A percentile compares a stretch with the other conserved stretches of the same genome.
These are phyloP conservation scores for Nicotiana noctiflora DNA, from an alignment of 257 asterid genomes.

Conservation along the genomic window DNA sequence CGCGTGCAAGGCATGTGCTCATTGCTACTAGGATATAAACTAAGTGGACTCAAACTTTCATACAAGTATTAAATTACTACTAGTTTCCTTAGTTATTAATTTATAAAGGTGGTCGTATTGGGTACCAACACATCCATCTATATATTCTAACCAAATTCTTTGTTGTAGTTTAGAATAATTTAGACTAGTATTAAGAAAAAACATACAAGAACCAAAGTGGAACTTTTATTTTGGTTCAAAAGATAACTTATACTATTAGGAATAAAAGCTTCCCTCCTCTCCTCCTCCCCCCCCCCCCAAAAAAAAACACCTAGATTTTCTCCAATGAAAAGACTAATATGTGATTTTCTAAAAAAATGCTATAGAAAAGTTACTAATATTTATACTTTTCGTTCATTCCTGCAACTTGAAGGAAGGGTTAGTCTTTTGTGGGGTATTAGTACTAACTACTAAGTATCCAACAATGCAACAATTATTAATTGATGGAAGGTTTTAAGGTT, in stretches of 20 bases:
- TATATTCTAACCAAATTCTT: slow-evolving; percentile 1
- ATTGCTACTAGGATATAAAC: slow-evolving; percentile 22
- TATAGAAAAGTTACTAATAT: too few relatives aligned
- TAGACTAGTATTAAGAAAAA: not conserved
- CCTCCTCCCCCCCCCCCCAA: too few relatives aligned
- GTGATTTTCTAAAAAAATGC: not conserved
- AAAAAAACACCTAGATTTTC: not conserved
- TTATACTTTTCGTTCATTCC: too few relatives aligned
- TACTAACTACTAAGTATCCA: too few relatives aligned
- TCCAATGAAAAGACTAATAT: not conserved
- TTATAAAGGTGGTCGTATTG: not conserved
- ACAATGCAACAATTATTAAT: too few relatives aligned
- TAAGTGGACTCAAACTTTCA: slow-evolving; percentile 54
- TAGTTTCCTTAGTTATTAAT: slow-evolving; percentile 1
- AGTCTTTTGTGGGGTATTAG: too few relatives aligned
- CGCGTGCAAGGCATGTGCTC: not conserved
- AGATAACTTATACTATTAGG: not conserved
- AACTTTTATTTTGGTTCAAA: not conserved
- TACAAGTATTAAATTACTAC: slow-evolving; percentile 24
- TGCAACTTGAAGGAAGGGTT: too few relatives aligned
- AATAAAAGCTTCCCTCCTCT: not conserved
- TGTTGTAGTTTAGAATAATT: not conserved
- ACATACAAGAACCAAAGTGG: slow-evolving; percentile 11
- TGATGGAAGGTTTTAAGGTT: too few relatives aligned
- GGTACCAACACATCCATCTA: slow-evolving; percentile 2